Evolutionary conservation across 345 rosid genomes (phyloP), one percentile per base, ranked within the genome.

Genomic region (Bretschneidera sinensis): DNA sequence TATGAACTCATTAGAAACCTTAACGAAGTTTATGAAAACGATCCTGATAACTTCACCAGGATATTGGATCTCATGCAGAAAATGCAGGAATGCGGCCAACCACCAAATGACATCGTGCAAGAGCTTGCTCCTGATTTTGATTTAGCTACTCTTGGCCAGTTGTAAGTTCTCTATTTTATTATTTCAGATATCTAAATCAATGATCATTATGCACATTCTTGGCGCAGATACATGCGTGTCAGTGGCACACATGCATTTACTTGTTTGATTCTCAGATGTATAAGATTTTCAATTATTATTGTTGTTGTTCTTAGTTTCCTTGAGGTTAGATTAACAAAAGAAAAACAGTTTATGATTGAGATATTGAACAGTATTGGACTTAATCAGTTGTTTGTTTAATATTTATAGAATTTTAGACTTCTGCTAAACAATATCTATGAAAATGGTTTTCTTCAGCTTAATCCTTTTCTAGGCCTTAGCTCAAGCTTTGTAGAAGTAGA

Each of bases 11-110:
- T 95, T 61, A 88, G 76, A 55, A 82, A 79, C 55, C 96, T 95
- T 55, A 88, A 85, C 63, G 82, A 67, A 64, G 97, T 91, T 64
- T 95, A 91, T 33, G 99, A 91, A 62, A 85, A 64, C 16, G 97
- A 95, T 54, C 83, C 96, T 21, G 72, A 66, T 61, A 81, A 78
- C 78, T 86, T 79, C 66, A 83, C 79, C 70, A 91, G 76, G 85
- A 88, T 95, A 24, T 81, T 85, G 51, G 96, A 91, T 55, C 89
- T 95, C 21, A 86, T 95, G 99, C 99, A 88, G 80, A 91, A 88
- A 71, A 91, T 95, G 99, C 99, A 95, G 76, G 99, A 95, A 60
- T 95, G 96, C 53, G 99, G 99, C 48, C 96, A 95, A 64, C 98
- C 99, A 49, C 99, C 99, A 1, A 81, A 81, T 56, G 98, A 95